These are phyloP conservation scores for Termitomyces sp. DNA, from an alignment of 768 basidiomycete species.

Conservation along the genomic window DNA sequence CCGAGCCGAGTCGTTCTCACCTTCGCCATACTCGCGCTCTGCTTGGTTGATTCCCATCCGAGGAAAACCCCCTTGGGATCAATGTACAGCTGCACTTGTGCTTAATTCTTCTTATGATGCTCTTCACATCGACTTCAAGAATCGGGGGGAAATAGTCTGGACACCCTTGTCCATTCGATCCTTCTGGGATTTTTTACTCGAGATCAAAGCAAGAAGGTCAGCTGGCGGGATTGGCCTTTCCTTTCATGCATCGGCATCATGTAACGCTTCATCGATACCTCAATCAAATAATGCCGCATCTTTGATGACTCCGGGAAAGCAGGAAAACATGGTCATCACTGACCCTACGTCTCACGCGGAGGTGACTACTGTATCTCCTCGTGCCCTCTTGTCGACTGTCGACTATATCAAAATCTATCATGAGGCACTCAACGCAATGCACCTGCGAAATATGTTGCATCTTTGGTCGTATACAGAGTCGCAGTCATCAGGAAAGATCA, in stretches of 20 bases:
- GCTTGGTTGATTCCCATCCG: constrained; percentile 61
- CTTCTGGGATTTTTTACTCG: constrained; percentile 50
- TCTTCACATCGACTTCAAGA: constrained; percentile 15
- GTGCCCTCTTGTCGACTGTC: constrained; percentile 23
- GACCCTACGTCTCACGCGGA: neutral
- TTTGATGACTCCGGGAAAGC: neutral
- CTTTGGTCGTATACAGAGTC: constrained; percentile 36
- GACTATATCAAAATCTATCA: constrained; percentile 63
- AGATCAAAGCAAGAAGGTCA: constrained; percentile 29
- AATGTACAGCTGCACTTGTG: constrained; percentile 39
- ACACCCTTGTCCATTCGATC: constrained; percentile 34
- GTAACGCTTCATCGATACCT: neutral
- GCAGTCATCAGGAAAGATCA: constrained; percentile 27
- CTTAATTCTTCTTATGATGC: constrained; percentile 24
- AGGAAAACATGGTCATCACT: neutral
- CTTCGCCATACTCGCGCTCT: constrained; percentile 33
- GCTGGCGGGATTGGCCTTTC: constrained; percentile 49
- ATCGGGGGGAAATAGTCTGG: constrained; percentile 39
- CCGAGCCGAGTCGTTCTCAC: constrained; percentile 18
- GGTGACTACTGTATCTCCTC: neutral
- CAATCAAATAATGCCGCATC: neutral
- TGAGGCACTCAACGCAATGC: constrained; percentile 44
- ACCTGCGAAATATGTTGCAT: constrained; percentile 47
- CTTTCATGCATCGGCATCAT: constrained; percentile 32
- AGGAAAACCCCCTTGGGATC: constrained; percentile 47